Evolutionary conservation across 306 rosid species (phyloP).

Genomic region (Medicago truncatula): DNA sequence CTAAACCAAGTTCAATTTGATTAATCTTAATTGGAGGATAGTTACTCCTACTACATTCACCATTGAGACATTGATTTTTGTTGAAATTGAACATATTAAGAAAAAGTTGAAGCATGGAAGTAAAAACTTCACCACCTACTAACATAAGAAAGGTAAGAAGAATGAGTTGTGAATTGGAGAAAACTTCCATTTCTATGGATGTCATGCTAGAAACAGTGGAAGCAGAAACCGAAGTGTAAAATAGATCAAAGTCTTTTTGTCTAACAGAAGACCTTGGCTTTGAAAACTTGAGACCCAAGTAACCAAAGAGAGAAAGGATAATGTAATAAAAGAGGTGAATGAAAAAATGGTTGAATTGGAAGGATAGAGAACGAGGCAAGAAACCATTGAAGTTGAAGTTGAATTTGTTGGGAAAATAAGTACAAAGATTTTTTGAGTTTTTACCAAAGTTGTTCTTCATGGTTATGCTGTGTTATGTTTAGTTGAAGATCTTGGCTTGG

Average conservation of each 20-base stretch:
- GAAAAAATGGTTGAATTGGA: constrained; percentile 31
- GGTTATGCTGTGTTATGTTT: background rate
- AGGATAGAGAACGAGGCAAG: background rate
- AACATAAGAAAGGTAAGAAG: constrained; percentile 61
- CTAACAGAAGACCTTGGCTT: constrained; percentile 41
- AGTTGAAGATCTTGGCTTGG: background rate
- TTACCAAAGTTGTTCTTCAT: constrained; percentile 30
- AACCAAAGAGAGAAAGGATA: constrained; percentile 56
- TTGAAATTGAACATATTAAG: constrained; percentile 13
- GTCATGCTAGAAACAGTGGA: constrained; percentile 80
- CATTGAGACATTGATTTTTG: background rate
- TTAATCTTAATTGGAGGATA: background rate
- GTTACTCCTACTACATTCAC: background rate
- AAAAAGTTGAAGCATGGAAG: constrained; percentile 59
- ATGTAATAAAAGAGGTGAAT: constrained; percentile 52
- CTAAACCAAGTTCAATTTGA: constrained; percentile 42
- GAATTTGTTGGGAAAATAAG: background rate
- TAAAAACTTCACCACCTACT: constrained; percentile 68
- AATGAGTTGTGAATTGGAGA: constrained; percentile 48
- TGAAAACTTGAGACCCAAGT: constrained; percentile 54
- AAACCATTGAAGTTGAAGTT: background rate
- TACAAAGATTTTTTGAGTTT: background rate
- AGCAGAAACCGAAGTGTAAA: constrained; percentile 80
- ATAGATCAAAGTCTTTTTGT: constrained; percentile 50
- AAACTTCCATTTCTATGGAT: constrained; percentile 63